Base-by-base conservation (phyloP, 163 green algal species). In the Prototheca cutis region DNA sequence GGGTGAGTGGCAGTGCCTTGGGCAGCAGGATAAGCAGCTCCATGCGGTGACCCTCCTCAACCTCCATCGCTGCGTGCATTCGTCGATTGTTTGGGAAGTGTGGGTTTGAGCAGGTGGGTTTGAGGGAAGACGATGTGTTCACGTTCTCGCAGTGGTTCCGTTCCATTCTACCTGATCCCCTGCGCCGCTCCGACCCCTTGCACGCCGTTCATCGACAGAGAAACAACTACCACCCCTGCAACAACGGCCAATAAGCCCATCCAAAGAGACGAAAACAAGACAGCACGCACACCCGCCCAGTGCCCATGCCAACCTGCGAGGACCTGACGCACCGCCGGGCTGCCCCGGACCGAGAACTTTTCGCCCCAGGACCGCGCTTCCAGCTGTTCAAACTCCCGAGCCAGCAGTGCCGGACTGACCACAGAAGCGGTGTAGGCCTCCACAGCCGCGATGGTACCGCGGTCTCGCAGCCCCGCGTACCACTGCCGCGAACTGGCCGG, bases 21-120 rank as follows among this genome's bases (percentile, higher is more conserved):
- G 91, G 87, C 62, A 98, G 80, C 61, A 73, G 77, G 27, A 98
- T 74, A 2, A 68, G 67, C 54, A 97, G 74, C 75, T 96, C 88
- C 56, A 97, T 71, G n/a, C 58, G 74, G 3, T 79, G 70, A 0
- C 77, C 81, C 28, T 93, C 87, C 74, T 94, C 88, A 40, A 94
- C 71, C 58, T 83, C 70, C 66, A 94, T 66, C 45, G 68, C 55
- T 71, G 49, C 25, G 10, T 51, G 6, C 13, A 21, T 45, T 45
- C n/a, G n/a, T n/a, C n/a, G n/a, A n/a, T n/a, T n/a, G n/a, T n/a
- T n/a, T n/a, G n/a, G n/a, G n/a, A n/a, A n/a, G n/a, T n/a, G n/a
- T n/a, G n/a, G n/a, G n/a, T n/a, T n/a, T n/a, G n/a, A n/a, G n/a
- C n/a, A n/a, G n/a, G n/a, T n/a, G n/a, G n/a, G n/a, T n/a, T n/a